A percentile compares a stretch with the other conserved stretches of the same genome.
Conservation (phyloP, 1,284 basidiomycete genomes). For the Tilletia walkeri region DNA sequence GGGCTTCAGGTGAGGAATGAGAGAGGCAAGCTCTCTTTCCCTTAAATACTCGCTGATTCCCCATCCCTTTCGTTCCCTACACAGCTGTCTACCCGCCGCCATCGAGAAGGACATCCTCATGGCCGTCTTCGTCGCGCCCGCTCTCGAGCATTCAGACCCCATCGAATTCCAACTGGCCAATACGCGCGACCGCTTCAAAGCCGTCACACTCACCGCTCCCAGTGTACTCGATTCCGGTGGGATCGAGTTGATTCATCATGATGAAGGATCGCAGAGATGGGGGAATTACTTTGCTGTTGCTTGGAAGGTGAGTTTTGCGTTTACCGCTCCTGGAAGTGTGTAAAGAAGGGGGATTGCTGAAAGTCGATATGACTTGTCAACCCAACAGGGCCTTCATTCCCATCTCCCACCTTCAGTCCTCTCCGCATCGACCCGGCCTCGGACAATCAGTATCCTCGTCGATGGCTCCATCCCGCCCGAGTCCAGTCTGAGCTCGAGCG, state of each 20-base stretch:
- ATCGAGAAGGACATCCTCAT: slow-evolving; percentile 55
- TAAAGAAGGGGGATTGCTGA: too few species aligned
- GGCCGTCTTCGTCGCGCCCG: slow-evolving; percentile 37
- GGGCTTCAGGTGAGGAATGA: slow-evolving; percentile 32
- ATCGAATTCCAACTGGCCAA: slow-evolving; percentile 37
- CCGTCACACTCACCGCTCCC: slow-evolving; percentile 28
- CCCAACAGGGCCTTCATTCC: slow-evolving; percentile 47
- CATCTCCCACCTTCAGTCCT: slow-evolving; percentile 33
- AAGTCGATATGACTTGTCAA: too few species aligned
- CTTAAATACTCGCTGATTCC: too few species aligned
- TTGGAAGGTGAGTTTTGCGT: slow-evolving; percentile 29
- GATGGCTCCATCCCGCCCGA: slow-evolving; percentile 53
- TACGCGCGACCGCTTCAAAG: slow-evolving; percentile 36
- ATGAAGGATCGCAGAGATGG: slow-evolving; percentile 44
- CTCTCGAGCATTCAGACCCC: slow-evolving; percentile 7
- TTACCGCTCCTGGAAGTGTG: too few species aligned
- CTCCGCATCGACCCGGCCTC: slow-evolving; percentile 25
- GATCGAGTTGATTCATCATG: slow-evolving; percentile 34
- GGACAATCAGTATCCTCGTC: slow-evolving; percentile 44
- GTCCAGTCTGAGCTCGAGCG: slow-evolving; percentile 41
- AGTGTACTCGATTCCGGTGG: slow-evolving; percentile 26
- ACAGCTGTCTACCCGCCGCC: slow-evolving; percentile 47
- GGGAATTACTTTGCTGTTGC: slow-evolving; percentile 55
- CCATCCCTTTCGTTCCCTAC: too few species aligned
- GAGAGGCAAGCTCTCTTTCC: too few species aligned